Evolutionary conservation across 495 filamentous ascomycete species (phyloP).

Genomic region (Daldinia grandis): DNA sequence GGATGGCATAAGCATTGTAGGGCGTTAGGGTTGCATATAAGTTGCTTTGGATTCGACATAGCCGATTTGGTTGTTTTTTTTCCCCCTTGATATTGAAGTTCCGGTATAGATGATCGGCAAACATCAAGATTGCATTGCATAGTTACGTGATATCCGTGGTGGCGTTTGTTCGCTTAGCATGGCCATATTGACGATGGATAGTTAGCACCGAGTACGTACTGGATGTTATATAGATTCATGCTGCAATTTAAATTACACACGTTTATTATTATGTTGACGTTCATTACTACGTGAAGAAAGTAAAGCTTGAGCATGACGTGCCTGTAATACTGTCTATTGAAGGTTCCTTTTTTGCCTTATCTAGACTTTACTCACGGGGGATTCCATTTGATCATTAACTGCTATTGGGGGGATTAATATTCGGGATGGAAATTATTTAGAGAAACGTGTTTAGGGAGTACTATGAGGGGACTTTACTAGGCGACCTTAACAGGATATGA

Average conservation of each 20-base stretch:
- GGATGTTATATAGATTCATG: not conserved
- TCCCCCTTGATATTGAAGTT: not conserved
- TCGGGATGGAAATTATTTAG: too few species aligned
- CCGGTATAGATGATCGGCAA: conserved; percentile 25
- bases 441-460: too few species aligned
- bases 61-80: conserved; percentile 3
- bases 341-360: too few species aligned
- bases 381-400: too few species aligned
- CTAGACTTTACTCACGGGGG: too few species aligned
- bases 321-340: too few species aligned
- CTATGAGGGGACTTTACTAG: too few species aligned
- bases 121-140: not conserved
- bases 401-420: too few species aligned
- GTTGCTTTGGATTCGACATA: not conserved
- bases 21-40: conserved; percentile 23
- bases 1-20: conserved; percentile 27
- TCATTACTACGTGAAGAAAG: too few species aligned
- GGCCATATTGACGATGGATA: conserved; percentile 6
- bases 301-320: too few species aligned
- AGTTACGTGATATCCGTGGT: not conserved
- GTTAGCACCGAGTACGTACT: conserved; percentile 11
- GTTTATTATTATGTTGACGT: not conserved
- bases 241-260: not conserved
- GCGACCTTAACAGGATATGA: too few species aligned
- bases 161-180: conserved; percentile 6